Conservation (phyloP, 805 yeast genomes). For the Wickerhamomyces chambardii region DNA sequence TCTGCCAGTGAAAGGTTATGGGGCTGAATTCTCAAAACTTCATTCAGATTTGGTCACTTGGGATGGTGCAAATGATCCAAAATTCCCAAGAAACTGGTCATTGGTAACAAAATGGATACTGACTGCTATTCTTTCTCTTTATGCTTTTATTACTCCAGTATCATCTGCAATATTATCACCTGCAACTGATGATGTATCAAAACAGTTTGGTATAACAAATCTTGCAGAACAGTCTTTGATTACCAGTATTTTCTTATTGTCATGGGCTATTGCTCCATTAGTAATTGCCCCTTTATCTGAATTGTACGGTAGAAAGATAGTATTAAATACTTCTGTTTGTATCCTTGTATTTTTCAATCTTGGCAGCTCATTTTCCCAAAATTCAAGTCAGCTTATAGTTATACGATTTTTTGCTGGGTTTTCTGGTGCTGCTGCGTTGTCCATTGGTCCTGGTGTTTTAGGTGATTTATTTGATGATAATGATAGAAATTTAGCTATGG, state of each 20-base stretch:
- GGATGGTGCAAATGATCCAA: constrained; percentile 54
- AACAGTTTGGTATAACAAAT: constrained; percentile 31
- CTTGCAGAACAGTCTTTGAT: constrained; percentile 32
- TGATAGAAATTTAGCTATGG: constrained; percentile 46
- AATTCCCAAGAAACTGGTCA: constrained; percentile 60
- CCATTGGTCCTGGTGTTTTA: constrained; percentile 61
- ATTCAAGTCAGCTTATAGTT: constrained; percentile 44
- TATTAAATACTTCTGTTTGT: constrained; percentile 41
- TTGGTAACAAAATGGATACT: constrained; percentile 28
- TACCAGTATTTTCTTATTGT: constrained; percentile 50
- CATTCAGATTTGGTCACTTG: constrained; percentile 66
- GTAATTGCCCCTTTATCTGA: constrained; percentile 59
- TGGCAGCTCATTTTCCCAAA: constrained; percentile 50
- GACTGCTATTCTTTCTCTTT: constrained; percentile 38
- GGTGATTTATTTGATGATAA: constrained; percentile 49
- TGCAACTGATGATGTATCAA: constrained; percentile 39
- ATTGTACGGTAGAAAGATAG: constrained; percentile 44
- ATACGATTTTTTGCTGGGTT: constrained; percentile 56
- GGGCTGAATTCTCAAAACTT: constrained; percentile 40
- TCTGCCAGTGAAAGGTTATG: constrained; percentile 28
- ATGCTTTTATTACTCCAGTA: constrained; percentile 52
- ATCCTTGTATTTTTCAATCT: constrained; percentile 38
- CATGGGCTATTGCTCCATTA: constrained; percentile 59
- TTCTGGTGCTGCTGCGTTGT: constrained; percentile 60
- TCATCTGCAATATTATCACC: constrained; percentile 57